Conservation (phyloP, 1,284 basidiomycete genomes). For the Meira miltonrushii region DNA sequence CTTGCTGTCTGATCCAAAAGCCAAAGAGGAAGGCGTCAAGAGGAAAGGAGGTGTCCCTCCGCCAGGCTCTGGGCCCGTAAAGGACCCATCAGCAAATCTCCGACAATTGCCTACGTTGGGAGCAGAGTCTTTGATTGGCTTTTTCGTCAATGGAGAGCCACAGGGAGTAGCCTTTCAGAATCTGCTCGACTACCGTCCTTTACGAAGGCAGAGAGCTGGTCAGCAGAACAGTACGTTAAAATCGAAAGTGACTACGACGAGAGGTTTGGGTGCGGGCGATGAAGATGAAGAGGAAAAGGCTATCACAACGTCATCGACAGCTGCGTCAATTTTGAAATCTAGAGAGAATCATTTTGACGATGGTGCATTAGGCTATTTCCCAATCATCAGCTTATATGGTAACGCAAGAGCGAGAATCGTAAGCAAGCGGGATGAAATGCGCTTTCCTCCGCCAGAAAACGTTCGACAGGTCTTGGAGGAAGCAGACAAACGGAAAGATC, state of each 20-base stretch:
- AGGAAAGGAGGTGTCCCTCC: conserved; percentile 18
- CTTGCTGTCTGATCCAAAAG: conserved; percentile 6
- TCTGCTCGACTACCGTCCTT: conserved; percentile 82
- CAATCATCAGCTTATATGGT: conserved; percentile 87
- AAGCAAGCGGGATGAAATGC: conserved; percentile 70
- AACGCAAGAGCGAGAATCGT: conserved; percentile 79
- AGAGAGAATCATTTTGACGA: conserved; percentile 79
- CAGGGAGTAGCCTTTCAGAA: conserved; percentile 82
- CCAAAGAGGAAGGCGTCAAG: conserved; percentile 12
- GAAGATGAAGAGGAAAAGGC: conserved; percentile 1
- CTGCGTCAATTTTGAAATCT: conserved; percentile 27
- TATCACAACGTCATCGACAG: conserved; percentile 26
- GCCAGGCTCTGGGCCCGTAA: not conserved
- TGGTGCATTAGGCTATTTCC: conserved; percentile 90
- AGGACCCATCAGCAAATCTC: conserved; percentile 42
- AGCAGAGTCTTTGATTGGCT: conserved; percentile 61
- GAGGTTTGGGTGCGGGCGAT: conserved; percentile 11
- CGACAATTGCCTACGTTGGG: conserved; percentile 67
- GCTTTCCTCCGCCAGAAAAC: conserved; percentile 61
- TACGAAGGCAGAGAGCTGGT: conserved; percentile 48
- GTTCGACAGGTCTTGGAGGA: conserved; percentile 20
- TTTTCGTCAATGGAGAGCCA: conserved; percentile 85
- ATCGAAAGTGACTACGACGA: not conserved
- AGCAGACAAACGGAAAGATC: conserved; percentile 4
- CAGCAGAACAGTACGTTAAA: not conserved